phyloP scores from a whole-genome alignment of 148 eudicot species.

The Vaccinium macrocarpon region DNA sequence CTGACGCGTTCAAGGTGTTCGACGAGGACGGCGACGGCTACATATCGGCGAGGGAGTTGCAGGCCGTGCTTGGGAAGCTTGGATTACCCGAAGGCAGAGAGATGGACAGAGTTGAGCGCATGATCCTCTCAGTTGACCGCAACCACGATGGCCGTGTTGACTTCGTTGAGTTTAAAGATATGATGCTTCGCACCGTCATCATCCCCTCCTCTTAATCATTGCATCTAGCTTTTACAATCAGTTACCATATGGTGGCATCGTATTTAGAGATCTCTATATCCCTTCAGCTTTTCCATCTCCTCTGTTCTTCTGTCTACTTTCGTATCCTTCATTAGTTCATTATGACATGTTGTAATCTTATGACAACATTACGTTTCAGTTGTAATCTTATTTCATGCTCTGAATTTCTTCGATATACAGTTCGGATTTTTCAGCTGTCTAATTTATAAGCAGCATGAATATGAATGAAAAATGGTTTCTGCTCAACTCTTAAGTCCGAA shows the following conservation, averaged over 20 bases:
- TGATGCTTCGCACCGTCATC: conserved; percentile 64
- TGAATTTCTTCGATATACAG: neutral
- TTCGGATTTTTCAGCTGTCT: neutral
- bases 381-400: neutral
- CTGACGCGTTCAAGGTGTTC: conserved; percentile 85
- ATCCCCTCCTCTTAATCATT: conserved; percentile 22
- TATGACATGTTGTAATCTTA: no score
- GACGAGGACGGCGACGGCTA: conserved; percentile 87
- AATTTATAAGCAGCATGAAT: neutral
- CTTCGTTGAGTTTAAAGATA: conserved; percentile 76
- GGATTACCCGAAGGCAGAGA: conserved; percentile 66
- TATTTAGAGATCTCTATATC: neutral
- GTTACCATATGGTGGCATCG: neutral
- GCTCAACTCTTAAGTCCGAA: neutral
- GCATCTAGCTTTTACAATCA: neutral
- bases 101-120: conserved; percentile 51
- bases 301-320: neutral
- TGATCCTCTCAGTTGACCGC: conserved; percentile 70
- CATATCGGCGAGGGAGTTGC: conserved; percentile 78
- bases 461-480: neutral
- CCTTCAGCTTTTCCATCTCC: neutral
- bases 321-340: neutral
- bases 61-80: conserved; percentile 54
- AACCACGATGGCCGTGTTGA: conserved; percentile 77
- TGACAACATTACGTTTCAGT: neutral